Conservation (phyloP, 441 rosid species). For the Cnidoscolus chayamansa region DNA sequence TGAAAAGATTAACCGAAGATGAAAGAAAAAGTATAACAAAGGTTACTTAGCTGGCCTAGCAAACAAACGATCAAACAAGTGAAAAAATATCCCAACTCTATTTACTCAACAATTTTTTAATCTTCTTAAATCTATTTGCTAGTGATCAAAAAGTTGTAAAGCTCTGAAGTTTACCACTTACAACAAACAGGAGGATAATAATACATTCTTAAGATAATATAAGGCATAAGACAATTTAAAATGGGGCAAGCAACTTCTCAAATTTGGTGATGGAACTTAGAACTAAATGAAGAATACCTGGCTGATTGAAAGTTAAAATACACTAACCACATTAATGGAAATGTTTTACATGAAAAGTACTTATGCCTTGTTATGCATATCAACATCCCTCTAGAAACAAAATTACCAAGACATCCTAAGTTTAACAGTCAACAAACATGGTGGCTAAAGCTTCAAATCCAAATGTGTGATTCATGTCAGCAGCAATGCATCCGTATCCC, state of each 20-base stretch:
- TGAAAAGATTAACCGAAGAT: not conserved
- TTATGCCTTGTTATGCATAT: not conserved
- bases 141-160: not conserved
- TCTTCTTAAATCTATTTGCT: not conserved
- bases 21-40: not conserved
- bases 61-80: not conserved
- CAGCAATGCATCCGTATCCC: not conserved
- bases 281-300: not conserved
- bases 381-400: not conserved
- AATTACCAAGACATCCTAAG: not conserved
- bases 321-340: not conserved
- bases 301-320: not conserved
- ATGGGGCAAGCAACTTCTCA: not conserved
- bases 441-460: not conserved
- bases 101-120: not conserved
- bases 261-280: not conserved
- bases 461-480: not conserved
- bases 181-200: not conserved
- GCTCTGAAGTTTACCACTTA: not conserved
- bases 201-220: not conserved
- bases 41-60: not conserved
- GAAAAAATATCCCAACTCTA: not conserved
- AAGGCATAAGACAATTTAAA: not conserved
- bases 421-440: not conserved
- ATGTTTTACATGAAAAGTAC: not conserved